These are phyloP conservation scores for Penstemon barbatus DNA, from an alignment of 257 asterid genomes.

Conservation along the genomic window DNA sequence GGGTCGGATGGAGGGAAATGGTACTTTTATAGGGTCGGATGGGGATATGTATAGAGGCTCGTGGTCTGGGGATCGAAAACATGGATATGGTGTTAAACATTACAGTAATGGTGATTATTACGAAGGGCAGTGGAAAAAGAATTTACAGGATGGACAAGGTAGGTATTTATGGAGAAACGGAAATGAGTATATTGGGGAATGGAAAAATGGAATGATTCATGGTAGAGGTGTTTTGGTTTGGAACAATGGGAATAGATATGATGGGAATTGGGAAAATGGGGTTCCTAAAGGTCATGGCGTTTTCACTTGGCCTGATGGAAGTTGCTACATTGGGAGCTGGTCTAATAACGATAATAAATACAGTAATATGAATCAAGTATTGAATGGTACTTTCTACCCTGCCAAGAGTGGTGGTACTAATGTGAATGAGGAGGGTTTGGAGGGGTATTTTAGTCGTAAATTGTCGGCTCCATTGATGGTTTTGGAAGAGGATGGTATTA, in stretches of 20 bases:
- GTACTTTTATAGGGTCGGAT: constrained; percentile 76
- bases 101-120: constrained; percentile 85
- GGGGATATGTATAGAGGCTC: constrained; percentile 78
- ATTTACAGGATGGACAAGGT: constrained; percentile 86
- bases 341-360: constrained; percentile 39
- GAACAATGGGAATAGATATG: constrained; percentile 80
- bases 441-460: constrained; percentile 38
- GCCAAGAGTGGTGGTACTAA: constrained; percentile 33
- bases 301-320: constrained; percentile 93
- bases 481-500: constrained; percentile 38
- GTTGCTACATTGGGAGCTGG: constrained; percentile 85
- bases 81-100: constrained; percentile 79
- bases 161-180: constrained; percentile 84
- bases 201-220: constrained; percentile 77
- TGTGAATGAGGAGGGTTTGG: constrained; percentile 37
- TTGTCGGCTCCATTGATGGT: constrained; percentile 56
- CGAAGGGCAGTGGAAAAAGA: constrained; percentile 81
- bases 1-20: constrained; percentile 92
- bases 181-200: constrained; percentile 81
- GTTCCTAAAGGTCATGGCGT: constrained; percentile 80
- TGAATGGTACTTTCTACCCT: constrained; percentile 81
- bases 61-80: constrained; percentile 82
- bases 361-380: constrained; percentile 33
- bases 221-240: constrained; percentile 86
- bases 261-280: constrained; percentile 85